Conservation (phyloP, 2,329 filamentous ascomycete species). For the Blastomyces percursus region DNA sequence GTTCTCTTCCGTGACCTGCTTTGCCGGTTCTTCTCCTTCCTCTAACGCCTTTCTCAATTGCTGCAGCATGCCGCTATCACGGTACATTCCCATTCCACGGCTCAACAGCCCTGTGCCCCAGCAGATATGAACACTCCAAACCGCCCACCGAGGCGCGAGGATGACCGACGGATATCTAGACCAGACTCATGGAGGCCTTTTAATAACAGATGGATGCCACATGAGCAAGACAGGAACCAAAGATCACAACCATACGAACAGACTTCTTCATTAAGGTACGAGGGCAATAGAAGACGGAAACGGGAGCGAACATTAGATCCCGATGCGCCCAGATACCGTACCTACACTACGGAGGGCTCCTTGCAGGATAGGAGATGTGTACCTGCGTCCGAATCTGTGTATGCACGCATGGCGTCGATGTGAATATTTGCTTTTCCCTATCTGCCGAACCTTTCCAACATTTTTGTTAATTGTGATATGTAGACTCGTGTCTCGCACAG, state of each 20-base stretch:
- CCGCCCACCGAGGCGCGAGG: neutral
- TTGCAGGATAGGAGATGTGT: neutral
- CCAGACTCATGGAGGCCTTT: neutral
- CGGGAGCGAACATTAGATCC: neutral
- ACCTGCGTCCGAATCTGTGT: neutral
- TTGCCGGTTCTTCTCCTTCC: neutral
- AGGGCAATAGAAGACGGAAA: neutral
- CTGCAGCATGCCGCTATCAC: neutral
- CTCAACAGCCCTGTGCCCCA: neutral
- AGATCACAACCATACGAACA: neutral
- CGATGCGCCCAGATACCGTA: neutral
- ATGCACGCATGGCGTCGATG: neutral
- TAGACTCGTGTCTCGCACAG: neutral
- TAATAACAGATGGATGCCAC: neutral
- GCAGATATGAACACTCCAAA: neutral
- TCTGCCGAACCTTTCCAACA: neutral
- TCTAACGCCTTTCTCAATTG: neutral
- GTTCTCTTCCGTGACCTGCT: neutral
- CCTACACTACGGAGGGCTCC: neutral
- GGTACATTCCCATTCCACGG: neutral
- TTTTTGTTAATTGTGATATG: neutral
- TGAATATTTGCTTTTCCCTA: neutral
- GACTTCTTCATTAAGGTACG: neutral
- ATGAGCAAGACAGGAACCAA: neutral
- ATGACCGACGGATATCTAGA: neutral